A percentile compares a stretch with the other conserved stretches of the same genome.
Conservation (phyloP, 345 rosid species). For the Euphorbia peplus region DNA sequence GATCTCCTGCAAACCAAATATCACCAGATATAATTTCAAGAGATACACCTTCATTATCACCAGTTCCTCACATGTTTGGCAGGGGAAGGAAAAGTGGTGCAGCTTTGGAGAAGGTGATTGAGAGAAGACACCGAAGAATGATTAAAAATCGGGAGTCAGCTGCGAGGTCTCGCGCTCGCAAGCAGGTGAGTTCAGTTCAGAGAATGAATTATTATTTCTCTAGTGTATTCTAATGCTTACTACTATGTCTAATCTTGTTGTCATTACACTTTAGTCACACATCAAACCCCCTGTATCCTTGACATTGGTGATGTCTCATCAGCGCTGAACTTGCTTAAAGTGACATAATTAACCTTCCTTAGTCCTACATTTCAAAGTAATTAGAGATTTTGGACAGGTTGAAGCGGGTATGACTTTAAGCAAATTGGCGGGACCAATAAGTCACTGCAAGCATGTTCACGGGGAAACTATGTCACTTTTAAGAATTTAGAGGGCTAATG, state of each 20-base stretch:
- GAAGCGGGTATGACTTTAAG: no score
- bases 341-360: no score
- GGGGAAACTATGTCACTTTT: no score
- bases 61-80: constrained; percentile 68
- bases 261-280: neutral
- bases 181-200: constrained; percentile 58
- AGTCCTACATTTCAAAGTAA: no score
- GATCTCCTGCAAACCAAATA: constrained; percentile 60
- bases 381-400: no score
- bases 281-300: neutral
- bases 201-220: constrained; percentile 15
- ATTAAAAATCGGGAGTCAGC: constrained; percentile 98
- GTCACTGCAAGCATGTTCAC: no score
- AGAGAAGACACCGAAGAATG: constrained; percentile 98
- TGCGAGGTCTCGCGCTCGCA: constrained; percentile 96
- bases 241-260: neutral
- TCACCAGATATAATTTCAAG: constrained; percentile 71
- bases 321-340: no score
- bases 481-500: no score
- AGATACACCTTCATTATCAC: constrained; percentile 66
- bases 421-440: no score
- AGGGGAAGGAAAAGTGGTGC: constrained; percentile 67
- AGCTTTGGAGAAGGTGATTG: constrained; percentile 81
- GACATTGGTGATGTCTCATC: no score
- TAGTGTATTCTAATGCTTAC: constrained; percentile 1